phyloP scores from a whole-genome alignment of 306 rosid species.

The Gillenia trifoliata region DNA sequence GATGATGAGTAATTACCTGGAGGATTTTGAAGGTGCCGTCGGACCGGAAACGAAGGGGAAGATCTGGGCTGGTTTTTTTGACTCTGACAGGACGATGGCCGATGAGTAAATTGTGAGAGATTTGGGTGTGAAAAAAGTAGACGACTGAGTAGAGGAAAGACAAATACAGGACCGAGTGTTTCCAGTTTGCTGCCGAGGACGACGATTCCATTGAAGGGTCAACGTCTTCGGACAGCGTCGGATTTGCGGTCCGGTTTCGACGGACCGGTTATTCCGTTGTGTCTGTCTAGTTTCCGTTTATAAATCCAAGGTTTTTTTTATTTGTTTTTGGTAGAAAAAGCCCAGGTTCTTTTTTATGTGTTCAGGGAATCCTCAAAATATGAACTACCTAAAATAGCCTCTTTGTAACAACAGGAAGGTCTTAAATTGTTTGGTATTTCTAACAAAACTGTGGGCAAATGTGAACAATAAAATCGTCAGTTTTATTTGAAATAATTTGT shows the following conservation, averaged over 20 bases:
- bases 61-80: constrained; percentile 43
- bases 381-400: too few species aligned
- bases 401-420: too few species aligned
- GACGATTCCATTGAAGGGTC: not conserved
- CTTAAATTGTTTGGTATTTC: too few species aligned
- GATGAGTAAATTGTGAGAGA: constrained; percentile 29
- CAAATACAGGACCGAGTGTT: constrained; percentile 37
- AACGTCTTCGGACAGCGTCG: not conserved
- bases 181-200: constrained; percentile 28
- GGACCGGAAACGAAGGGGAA: constrained; percentile 78
- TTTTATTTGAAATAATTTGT: too few species aligned
- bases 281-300: too few species aligned
- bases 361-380: too few species aligned
- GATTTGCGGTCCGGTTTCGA: not conserved
- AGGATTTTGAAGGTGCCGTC: constrained; percentile 91
- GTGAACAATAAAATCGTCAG: too few species aligned
- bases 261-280: too few species aligned
- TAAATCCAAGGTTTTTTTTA: too few species aligned
- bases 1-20: constrained; percentile 35
- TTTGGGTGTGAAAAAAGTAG: constrained; percentile 29
- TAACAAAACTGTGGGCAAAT: too few species aligned
- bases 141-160: constrained; percentile 19
- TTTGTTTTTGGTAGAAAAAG: too few species aligned
- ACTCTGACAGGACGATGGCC: constrained; percentile 36
- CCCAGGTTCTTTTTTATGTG: too few species aligned